Evolutionary conservation across 2,329 filamentous ascomycete species (phyloP), one percentile per base, ranked within the genome.

Genomic region (Neoarthrinium moseri): DNA sequence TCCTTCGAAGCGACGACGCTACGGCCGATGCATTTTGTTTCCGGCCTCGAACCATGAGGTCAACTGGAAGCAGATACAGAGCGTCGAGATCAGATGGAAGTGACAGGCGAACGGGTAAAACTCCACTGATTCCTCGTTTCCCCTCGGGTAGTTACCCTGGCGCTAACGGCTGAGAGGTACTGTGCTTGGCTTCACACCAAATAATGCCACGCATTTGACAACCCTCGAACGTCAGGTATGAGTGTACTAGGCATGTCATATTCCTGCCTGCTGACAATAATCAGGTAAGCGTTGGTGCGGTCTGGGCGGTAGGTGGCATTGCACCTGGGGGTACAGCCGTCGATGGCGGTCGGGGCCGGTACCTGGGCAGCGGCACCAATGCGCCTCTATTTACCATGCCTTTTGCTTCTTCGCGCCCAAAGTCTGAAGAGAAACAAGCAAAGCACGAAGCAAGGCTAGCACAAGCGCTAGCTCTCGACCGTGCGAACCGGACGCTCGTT

Each of bases 231-330:
- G 75, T 46, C 74, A 84, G 23, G 46, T 45, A 43, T 18, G 38
- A 29, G 23, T 12, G 8, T n/a, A 29, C n/a, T 29, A 29, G 26
- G 8, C 26, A 29, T 15, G 10, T 43, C 18, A 8, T 3, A 18
- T 26, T 10, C 6, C 22, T 22, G 20, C 8, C 20, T 26, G 21
- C 11, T 26, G n/a, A 22, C n/a, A 15, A 20, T 41, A 18, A 29
- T 12, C 21, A 45, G 59, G 70, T 81, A 50, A 91, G 87, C 61
- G 69, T 75, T 50, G 86, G 87, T 3, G 78, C 84, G 8, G 75
- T 92, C 15, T 95, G 89, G 89, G 80, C 83, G 15, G 83, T 94
- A 10, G 87, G 89, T 21, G 86, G 87, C n/a, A 61, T 80, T 8
- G 78, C 80, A 40, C 78, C 81, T n/a, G 69, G 72, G 6, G 71